Base-by-base conservation (phyloP, 345 rosid genomes). In the Eucalyptus polyanthemos region DNA sequence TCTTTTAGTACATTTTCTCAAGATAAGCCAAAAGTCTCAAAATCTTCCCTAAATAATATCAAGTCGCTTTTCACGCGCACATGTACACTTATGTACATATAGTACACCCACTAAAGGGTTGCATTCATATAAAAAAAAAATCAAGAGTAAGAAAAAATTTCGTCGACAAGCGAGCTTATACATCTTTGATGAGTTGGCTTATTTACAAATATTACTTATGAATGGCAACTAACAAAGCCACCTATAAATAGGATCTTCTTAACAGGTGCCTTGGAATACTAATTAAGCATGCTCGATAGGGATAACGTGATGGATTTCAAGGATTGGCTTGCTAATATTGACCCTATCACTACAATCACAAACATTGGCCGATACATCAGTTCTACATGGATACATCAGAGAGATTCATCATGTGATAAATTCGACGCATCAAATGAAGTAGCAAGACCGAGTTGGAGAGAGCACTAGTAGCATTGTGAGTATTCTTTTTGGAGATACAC, bases 301-400 rank as follows among this genome's bases (percentile, higher is more conserved):
- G 91, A 88, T 50, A 90, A 91, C 8, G 91, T 87, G 7, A 90
- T 87, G 0, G 91, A 91, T 54, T 89, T 91, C 72, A 91, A 50
- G 50, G 92, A 87, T 67, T 90, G 94, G 87, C 94, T 93, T 15
- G 91, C 93, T 44, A 93, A 89, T 50, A 93, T 88, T 31, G 94
- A 34, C 22, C 90, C 94, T 87, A 90, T 24, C 44, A 89, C 86
- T 2, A 86, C 88, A 17, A 91, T 5, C n/a, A 91, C 65, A 45
- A 90, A 89, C 69, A 87, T 91, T 45, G 94, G 92, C 92, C 65
- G 88, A 51, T 88, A 89, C 87, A 91, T 29, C 27, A 89, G 31
- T 19, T 72, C 91, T 90, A 45, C 54, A 53, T 24, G 27, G 72
- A 80, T 13, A 9, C 31, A 31, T 65, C 7, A 14, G 34, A n/a